Conservation (phyloP, 345 rosid species). For the Eutrema heterophyllum region DNA sequence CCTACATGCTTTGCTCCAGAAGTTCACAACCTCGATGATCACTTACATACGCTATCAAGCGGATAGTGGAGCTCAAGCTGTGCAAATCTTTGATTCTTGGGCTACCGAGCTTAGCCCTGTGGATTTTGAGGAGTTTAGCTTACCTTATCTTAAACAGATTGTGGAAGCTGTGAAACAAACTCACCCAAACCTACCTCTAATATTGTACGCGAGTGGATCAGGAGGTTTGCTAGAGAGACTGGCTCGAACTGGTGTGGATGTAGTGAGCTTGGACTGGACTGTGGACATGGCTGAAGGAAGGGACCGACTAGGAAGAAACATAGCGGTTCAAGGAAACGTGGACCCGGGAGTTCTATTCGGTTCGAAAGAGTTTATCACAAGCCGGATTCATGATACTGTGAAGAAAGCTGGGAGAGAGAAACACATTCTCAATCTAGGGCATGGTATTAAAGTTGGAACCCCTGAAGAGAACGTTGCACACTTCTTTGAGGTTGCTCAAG, state of each 20-base stretch:
- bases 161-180: constrained; percentile 78
- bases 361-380: constrained; percentile 78
- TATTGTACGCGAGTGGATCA: constrained; percentile 90
- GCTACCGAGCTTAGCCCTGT: constrained; percentile 96
- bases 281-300: constrained; percentile 99
- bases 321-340: constrained; percentile 93
- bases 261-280: constrained; percentile 98
- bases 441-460: constrained; percentile 90
- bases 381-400: constrained; percentile 80
- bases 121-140: constrained; percentile 88
- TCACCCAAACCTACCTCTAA: constrained; percentile 83
- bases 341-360: constrained; percentile 95
- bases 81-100: constrained; percentile 96
- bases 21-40: constrained; percentile 85
- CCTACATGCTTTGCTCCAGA: constrained; percentile 77
- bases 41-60: constrained; percentile 83
- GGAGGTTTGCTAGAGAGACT: constrained; percentile 95
- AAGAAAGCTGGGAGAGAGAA: constrained; percentile 85
- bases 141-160: constrained; percentile 84
- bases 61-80: constrained; percentile 91
- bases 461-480: constrained; percentile 97
- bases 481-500: constrained; percentile 84
- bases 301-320: constrained; percentile 60
- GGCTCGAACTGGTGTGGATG: constrained; percentile 80
- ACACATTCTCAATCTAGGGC: constrained; percentile 90